Evolutionary conservation across 352 stramenopile genomes (phyloP), one percentile per base, ranked within the genome.

Genomic region (Globisporangium apiculatum): DNA sequence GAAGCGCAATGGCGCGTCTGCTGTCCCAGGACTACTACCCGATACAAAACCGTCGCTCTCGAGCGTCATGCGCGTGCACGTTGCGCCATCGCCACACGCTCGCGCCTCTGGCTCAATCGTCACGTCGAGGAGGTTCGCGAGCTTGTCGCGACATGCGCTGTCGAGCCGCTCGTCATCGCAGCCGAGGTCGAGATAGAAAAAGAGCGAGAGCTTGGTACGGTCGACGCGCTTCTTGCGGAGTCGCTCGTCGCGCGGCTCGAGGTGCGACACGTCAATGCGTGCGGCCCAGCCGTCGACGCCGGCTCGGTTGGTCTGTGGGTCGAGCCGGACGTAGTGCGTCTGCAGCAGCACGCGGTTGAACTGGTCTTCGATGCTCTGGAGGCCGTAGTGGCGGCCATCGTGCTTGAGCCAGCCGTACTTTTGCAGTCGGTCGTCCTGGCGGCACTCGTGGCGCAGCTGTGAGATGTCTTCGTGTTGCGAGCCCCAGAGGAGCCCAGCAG

Each of bases 321-420:
- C 42, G 10, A 72, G 65, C n/a, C 74, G 69, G 18, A 87, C 37
- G 63, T 86, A 94, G 35, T 73, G 76, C 4, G 84, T 90, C 7
- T 70, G 65, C 10, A 94, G 57, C 40, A 72, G 58, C 47, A 92
- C 60, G 41, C 71, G 76, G 61, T 92, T 91, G 67, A 82, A 82
- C 68, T 90, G 82, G 54, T 94, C 84, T 42, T 86, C 75, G 18
- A 94, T 67, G 17, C 47, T 66, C 58, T 94, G 82, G 17, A 64
- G 50, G 1, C 79, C 84, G 58, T 79, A 94, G 49, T 48, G 59
- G 36, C 59, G 65, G 18, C 84, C 84, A 55, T 94, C 80, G 63
- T 94, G 84, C 40, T 87, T 59, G 7, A 81, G 58, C 84, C 84
- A 94, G n/a, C 82, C 82, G 59, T 94, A 94, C 42, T 76, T 78